Evolutionary conservation across 495 filamentous ascomycete genomes (phyloP).

Genomic region (Daldinia vernicosa): DNA sequence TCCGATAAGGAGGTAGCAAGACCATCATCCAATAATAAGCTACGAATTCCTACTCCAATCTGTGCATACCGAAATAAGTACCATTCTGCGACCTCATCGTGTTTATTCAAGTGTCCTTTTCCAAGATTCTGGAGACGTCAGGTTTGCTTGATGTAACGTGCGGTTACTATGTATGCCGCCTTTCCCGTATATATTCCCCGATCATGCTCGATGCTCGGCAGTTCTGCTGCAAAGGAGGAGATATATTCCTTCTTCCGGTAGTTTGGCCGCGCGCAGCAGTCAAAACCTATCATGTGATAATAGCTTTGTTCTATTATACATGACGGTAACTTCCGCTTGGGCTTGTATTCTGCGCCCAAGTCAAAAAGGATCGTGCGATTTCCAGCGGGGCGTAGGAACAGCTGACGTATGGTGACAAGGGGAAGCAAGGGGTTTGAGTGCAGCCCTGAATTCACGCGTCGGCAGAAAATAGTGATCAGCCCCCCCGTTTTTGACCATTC

Average conservation of each 20-base stretch:
- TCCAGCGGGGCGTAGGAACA: constrained; percentile 15
- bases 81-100: neutral
- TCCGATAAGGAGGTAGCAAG: neutral
- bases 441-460: constrained; percentile 1
- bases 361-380: neutral
- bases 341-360: neutral
- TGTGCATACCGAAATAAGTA: neutral
- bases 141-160: neutral
- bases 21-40: neutral
- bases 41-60: neutral
- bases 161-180: neutral
- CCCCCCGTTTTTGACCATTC: constrained; percentile 14
- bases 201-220: neutral
- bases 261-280: neutral
- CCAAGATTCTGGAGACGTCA: neutral
- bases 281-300: neutral
- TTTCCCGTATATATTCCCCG: neutral
- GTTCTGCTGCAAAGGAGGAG: neutral
- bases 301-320: neutral
- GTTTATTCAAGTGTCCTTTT: neutral
- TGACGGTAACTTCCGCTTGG: neutral
- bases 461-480: constrained; percentile 30
- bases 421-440: constrained; percentile 1
- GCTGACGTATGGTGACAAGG: constrained; percentile 15
- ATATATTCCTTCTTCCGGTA: neutral